Conservation (phyloP, 202 grass and related monocot genomes). For the Panicum hallii region DNA sequence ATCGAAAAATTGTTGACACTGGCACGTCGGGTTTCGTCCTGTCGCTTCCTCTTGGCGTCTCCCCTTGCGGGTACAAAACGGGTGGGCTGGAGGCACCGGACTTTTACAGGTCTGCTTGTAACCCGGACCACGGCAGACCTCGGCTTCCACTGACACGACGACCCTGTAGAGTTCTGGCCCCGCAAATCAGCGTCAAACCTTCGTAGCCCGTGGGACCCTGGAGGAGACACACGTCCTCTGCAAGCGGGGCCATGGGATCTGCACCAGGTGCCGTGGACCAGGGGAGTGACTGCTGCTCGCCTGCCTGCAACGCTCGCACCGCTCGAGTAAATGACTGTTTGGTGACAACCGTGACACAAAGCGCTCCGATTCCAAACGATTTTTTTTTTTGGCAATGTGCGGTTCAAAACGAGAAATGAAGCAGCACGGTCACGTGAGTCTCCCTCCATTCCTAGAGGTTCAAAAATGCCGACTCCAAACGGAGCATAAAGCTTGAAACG, state of each 20-base stretch:
- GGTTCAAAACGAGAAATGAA: not conserved
- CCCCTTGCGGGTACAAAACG: not conserved
- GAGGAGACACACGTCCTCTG: not conserved
- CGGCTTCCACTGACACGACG: not conserved
- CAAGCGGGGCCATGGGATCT: slow-evolving; percentile 29
- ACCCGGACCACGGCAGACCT: not conserved
- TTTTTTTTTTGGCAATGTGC: not conserved
- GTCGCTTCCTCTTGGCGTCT: slow-evolving; percentile 18
- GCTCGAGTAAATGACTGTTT: slow-evolving; percentile 36
- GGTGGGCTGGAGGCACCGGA: not conserved
- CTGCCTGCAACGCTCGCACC: slow-evolving; percentile 4
- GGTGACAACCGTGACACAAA: not conserved
- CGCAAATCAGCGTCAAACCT: not conserved
- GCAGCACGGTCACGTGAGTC: not conserved
- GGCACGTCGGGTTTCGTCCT: slow-evolving; percentile 1
- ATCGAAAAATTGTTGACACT: not conserved
- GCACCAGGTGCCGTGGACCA: slow-evolving; percentile 20
- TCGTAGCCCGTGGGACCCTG: not conserved
- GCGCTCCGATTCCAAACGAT: not conserved
- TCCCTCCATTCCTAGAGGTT: not conserved
- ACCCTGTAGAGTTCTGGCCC: not conserved
- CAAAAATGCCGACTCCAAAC: not conserved
- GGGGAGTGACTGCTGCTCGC: not conserved
- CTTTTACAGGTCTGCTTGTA: not conserved
- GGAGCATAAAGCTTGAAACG: not conserved